These are phyloP conservation scores for Pholiota molesta DNA, from an alignment of 768 basidiomycete genomes.

Conservation along the genomic window DNA sequence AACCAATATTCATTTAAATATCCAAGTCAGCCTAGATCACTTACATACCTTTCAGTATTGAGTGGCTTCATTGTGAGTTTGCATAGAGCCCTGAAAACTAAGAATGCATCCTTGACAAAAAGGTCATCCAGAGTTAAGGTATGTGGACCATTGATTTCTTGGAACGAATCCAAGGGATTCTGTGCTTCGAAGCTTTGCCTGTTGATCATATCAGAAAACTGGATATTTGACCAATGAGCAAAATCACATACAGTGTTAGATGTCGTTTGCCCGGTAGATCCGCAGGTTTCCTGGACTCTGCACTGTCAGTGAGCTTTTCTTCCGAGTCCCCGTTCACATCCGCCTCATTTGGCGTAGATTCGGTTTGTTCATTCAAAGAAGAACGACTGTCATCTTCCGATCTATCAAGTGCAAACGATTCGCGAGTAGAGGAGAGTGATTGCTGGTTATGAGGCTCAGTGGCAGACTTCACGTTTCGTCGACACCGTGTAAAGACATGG, in stretches of 20 bases:
- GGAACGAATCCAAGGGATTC: constrained; percentile 36
- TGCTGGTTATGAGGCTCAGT: background rate
- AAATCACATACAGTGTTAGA: constrained; percentile 24
- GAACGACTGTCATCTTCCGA: constrained; percentile 8
- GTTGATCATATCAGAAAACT: constrained; percentile 10
- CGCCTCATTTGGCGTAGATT: background rate
- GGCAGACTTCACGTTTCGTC: constrained; percentile 27
- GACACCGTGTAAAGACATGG: constrained; percentile 89
- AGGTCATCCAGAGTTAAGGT: constrained; percentile 81
- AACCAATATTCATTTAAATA: constrained; percentile 16
- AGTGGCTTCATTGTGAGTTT: constrained; percentile 98
- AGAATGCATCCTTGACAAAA: constrained; percentile 96
- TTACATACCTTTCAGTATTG: constrained; percentile 82
- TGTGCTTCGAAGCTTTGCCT: constrained; percentile 39
- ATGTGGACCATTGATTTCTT: constrained; percentile 35
- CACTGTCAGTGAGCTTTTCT: background rate
- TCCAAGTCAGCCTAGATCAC: background rate
- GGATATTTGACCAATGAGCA: background rate
- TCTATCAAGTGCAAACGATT: constrained; percentile 15
- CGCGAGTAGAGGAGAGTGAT: constrained; percentile 19
- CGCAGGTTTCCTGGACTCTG: background rate
- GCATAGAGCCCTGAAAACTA: constrained; percentile 96
- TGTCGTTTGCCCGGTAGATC: constrained; percentile 15
- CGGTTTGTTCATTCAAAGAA: constrained; percentile 1
- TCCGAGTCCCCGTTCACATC: background rate